These are phyloP conservation scores for Thelonectria discophora DNA, from an alignment of 2,329 filamentous ascomycete species.

Conservation along the genomic window DNA sequence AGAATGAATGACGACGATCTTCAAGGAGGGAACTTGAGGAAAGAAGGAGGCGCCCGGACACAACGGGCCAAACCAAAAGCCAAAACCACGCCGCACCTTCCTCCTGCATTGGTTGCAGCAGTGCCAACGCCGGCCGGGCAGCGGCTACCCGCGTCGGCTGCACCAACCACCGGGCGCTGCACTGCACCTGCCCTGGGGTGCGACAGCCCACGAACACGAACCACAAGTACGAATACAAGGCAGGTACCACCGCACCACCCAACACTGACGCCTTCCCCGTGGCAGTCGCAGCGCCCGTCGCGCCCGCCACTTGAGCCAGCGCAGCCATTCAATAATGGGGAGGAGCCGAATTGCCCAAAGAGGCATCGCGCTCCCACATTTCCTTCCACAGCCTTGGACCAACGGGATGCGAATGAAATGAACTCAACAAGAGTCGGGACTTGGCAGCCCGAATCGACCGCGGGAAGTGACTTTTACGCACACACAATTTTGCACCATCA, in stretches of 20 bases:
- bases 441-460: not conserved
- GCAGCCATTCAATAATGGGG: conserved; percentile 12
- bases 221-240: not conserved
- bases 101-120: not conserved
- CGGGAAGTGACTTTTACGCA: conserved; percentile 15
- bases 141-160: not conserved
- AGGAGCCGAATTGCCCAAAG: conserved; percentile 5
- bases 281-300: not conserved
- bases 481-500: conserved; percentile 18
- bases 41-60: conserved; percentile 17
- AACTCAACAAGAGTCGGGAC: conserved; percentile 9
- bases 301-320: conserved; percentile 1
- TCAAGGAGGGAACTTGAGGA: conserved; percentile 25
- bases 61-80: conserved; percentile 11
- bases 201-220: not conserved
- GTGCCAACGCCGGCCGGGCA: not conserved
- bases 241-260: not conserved
- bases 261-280: not conserved
- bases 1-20: conserved; percentile 40
- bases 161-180: not conserved
- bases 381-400: not conserved
- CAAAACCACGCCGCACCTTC: not conserved
- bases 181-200: conserved; percentile 6
- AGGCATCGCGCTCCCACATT: conserved; percentile 3
- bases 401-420: conserved; percentile 1